These are phyloP conservation scores for Cladosporium colombiae DNA, from an alignment of 2,329 filamentous ascomycete genomes.

Conservation along the genomic window DNA sequence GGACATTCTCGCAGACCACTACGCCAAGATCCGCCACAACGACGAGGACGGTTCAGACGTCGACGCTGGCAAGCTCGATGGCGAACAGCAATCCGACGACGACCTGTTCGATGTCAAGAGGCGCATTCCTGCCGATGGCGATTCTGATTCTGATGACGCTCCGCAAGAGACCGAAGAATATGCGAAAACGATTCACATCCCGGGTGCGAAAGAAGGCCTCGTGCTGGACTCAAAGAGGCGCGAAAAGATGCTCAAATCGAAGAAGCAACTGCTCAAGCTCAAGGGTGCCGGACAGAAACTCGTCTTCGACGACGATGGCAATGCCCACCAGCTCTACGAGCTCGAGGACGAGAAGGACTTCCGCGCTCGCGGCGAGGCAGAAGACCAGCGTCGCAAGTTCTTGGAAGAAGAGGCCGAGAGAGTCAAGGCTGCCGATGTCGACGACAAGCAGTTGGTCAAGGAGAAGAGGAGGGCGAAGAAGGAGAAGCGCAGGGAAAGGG, in stretches of 20 bases:
- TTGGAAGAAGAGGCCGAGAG: conserved; percentile 72
- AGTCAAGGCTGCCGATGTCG: conserved; percentile 72
- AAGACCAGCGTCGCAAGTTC: conserved; percentile 75
- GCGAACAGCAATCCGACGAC: conserved; percentile 53
- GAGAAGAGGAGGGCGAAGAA: conserved; percentile 76
- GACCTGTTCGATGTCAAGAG: conserved; percentile 85
- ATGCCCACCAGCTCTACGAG: conserved; percentile 81
- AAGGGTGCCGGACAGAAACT: conserved; percentile 84
- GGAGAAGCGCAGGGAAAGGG: conserved; percentile 70
- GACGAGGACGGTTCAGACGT: conserved; percentile 62
- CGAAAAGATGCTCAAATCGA: conserved; percentile 91
- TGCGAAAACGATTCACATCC: conserved; percentile 63
- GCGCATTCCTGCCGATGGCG: conserved; percentile 53
- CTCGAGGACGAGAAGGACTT: conserved; percentile 85
- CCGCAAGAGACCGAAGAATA: conserved; percentile 28
- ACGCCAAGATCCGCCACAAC: conserved; percentile 77
- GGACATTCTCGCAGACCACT: conserved; percentile 91
- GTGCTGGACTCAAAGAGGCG: conserved; percentile 92
- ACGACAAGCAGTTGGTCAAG: conserved; percentile 79
- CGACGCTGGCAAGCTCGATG: conserved; percentile 10
- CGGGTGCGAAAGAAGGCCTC: conserved; percentile 68
- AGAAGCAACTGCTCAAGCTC: conserved; percentile 89
- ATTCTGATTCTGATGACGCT: conserved; percentile 33
- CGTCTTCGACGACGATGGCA: conserved; percentile 89
- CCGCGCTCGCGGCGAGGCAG: conserved; percentile 69